Evolutionary conservation across 306 rosid genomes (phyloP).

Genomic region (Astragalus glycyphyllos): DNA sequence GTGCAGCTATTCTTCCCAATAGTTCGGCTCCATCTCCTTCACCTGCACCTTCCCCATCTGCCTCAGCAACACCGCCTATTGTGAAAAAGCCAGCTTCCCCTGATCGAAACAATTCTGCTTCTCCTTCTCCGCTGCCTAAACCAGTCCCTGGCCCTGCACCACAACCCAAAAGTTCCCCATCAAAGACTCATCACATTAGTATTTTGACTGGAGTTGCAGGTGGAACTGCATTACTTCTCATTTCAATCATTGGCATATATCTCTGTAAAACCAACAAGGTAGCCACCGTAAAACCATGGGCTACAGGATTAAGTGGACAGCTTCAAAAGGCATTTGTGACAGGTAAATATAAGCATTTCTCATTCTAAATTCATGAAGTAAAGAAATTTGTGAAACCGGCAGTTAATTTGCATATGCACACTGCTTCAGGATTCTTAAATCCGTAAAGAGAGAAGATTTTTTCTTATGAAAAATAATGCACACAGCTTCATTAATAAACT

Average conservation of each 20-base stretch:
- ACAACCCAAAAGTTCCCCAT: not conserved
- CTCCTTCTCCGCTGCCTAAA: conserved; percentile 45
- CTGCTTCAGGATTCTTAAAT: conserved; percentile 22
- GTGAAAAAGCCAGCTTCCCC: conserved; percentile 12
- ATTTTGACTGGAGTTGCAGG: conserved; percentile 64
- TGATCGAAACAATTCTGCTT: conserved; percentile 20
- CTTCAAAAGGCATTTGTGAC: conserved; percentile 95
- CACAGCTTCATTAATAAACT: not conserved
- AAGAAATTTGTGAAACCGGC: conserved; percentile 22
- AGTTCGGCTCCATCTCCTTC: conserved; percentile 13
- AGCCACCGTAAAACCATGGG: conserved; percentile 90
- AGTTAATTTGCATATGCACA: conserved; percentile 5
- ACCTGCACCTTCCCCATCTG: conserved; percentile 29
- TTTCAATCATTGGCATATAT: conserved; percentile 51
- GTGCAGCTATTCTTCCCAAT: not conserved
- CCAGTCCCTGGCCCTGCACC: conserved; percentile 9
- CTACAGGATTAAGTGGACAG: conserved; percentile 95
- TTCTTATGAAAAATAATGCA: no score
- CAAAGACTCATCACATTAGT: not conserved
- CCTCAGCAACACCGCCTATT: conserved; percentile 15
- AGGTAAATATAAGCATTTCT: conserved; percentile 54
- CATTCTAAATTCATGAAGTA: conserved; percentile 19
- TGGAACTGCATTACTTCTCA: conserved; percentile 47
- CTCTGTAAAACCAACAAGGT: conserved; percentile 67
- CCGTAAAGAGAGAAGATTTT: conserved; percentile 4